These are phyloP conservation scores for Thalassiosira livingstoniorum DNA, from an alignment of 352 stramenopile genomes.

Conservation along the genomic window DNA sequence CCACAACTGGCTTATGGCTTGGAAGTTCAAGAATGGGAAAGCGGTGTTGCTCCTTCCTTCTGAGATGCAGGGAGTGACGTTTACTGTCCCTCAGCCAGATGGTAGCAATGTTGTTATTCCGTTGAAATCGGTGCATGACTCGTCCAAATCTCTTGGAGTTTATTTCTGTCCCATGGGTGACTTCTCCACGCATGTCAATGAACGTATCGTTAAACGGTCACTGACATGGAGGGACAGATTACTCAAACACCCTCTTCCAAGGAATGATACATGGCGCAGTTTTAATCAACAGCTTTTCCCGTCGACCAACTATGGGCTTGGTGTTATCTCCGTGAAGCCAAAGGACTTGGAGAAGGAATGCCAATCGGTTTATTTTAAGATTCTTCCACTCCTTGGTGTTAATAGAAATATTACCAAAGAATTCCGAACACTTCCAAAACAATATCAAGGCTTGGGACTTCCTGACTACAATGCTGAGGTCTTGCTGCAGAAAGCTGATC, in stretches of 20 bases:
- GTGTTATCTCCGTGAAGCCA: neutral
- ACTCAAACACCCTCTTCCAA: neutral
- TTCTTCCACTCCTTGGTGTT: neutral
- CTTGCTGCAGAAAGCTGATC: neutral
- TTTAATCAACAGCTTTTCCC: neutral
- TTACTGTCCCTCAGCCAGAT: slow-evolving; percentile 33
- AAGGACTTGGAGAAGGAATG: neutral
- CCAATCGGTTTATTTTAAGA: neutral
- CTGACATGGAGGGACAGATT: slow-evolving; percentile 6
- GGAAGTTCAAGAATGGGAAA: slow-evolving; percentile 21
- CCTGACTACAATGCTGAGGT: slow-evolving; percentile 25
- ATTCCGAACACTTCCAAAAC: neutral
- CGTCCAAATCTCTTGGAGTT: slow-evolving; percentile 29
- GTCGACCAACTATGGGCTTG: neutral
- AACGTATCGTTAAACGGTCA: slow-evolving; percentile 9
- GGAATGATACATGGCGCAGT: neutral
- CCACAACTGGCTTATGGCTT: slow-evolving; percentile 18
- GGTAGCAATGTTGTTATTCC: slow-evolving; percentile 14
- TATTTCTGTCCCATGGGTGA: slow-evolving; percentile 6
- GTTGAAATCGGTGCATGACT: neutral
- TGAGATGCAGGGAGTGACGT: neutral
- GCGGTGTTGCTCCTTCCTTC: neutral
- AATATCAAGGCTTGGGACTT: slow-evolving; percentile 33
- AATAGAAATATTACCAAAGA: slow-evolving; percentile 4
- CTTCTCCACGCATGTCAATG: neutral